Percentiles rank a stretch among this genome's conserved stretches.
Conservation (phyloP, 148 eudicot species). For the Chenopodium album region DNA sequence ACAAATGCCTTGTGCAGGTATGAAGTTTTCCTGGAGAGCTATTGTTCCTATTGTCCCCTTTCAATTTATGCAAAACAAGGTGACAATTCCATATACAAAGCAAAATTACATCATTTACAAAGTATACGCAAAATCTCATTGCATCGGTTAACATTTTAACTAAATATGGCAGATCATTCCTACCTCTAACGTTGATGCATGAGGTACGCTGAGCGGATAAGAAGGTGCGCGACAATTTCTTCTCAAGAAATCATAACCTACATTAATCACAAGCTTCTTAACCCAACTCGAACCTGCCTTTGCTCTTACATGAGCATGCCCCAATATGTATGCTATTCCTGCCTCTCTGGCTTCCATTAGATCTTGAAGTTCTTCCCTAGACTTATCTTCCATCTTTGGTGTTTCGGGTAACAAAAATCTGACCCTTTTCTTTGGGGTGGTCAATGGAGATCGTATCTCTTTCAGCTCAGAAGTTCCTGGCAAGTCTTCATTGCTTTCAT, state of each 20-base stretch:
- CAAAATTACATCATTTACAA: conserved; percentile 41
- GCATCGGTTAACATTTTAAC: not conserved
- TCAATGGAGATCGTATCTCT: conserved; percentile 42
- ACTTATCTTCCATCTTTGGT: conserved; percentile 46
- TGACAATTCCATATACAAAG: conserved; percentile 26
- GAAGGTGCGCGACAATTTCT: conserved; percentile 67
- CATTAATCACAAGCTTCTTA: conserved; percentile 64
- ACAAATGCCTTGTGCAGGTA: not conserved
- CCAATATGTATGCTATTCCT: conserved; percentile 82
- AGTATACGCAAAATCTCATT: conserved; percentile 17
- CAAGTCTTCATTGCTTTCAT: conserved; percentile 5
- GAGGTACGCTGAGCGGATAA: conserved; percentile 73
- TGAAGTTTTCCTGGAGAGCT: not conserved
- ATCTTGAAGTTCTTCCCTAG: conserved; percentile 65
- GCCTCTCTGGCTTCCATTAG: conserved; percentile 91
- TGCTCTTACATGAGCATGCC: conserved; percentile 80
- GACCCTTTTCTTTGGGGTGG: conserved; percentile 55
- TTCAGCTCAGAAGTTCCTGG: conserved; percentile 44
- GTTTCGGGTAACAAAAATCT: conserved; percentile 74
- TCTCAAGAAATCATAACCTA: conserved; percentile 88
- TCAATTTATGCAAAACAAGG: conserved; percentile 8
- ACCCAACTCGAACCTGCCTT: conserved; percentile 76
- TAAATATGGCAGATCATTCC: conserved; percentile 85
- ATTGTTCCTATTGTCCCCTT: not conserved
- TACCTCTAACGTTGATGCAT: conserved; percentile 93